Evolutionary conservation across 2,329 filamentous ascomycete species (phyloP).

Genomic region (Xylaria sp.): DNA sequence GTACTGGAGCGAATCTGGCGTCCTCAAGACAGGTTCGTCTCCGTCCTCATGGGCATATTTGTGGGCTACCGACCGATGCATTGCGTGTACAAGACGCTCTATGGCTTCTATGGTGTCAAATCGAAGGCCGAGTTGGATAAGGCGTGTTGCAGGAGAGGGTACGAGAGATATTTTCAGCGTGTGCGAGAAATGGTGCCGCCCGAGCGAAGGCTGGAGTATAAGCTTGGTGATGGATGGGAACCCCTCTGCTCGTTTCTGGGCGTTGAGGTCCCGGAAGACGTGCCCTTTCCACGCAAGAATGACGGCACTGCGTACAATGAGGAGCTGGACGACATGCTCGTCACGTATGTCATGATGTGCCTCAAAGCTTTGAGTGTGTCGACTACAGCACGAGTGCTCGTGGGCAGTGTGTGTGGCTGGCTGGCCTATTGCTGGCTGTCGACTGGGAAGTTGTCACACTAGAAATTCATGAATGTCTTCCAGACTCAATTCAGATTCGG

Average conservation of each 20-base stretch:
- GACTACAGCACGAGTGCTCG: background rate
- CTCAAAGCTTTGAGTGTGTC: background rate
- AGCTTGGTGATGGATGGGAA: slow-evolving; percentile 14
- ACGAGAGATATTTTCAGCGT: slow-evolving; percentile 8
- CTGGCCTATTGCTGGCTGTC: background rate
- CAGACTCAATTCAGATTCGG: too few species aligned
- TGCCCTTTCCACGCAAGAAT: slow-evolving; percentile 12
- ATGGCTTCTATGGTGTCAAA: slow-evolving; percentile 9
- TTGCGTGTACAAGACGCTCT: slow-evolving; percentile 7
- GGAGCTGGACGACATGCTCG: background rate
- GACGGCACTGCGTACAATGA: slow-evolving; percentile 2
- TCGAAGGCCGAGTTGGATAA: background rate
- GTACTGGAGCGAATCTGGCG: background rate
- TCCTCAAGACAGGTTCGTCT: background rate
- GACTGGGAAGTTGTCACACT: background rate
- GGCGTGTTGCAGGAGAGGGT: background rate
- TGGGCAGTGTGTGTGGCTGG: slow-evolving; percentile 1
- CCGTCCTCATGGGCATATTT: slow-evolving; percentile 3
- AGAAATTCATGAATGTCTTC: too few species aligned
- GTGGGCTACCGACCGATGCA: slow-evolving; percentile 1
- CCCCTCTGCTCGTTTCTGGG: slow-evolving; percentile 17
- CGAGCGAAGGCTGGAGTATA: slow-evolving; percentile 15
- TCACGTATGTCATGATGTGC: background rate
- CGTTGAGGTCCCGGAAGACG: slow-evolving; percentile 6
- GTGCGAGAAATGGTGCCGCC: slow-evolving; percentile 11